These are phyloP conservation scores for Leucocoprinus sp. DNA, from an alignment of 768 basidiomycete species.

Conservation along the genomic window DNA sequence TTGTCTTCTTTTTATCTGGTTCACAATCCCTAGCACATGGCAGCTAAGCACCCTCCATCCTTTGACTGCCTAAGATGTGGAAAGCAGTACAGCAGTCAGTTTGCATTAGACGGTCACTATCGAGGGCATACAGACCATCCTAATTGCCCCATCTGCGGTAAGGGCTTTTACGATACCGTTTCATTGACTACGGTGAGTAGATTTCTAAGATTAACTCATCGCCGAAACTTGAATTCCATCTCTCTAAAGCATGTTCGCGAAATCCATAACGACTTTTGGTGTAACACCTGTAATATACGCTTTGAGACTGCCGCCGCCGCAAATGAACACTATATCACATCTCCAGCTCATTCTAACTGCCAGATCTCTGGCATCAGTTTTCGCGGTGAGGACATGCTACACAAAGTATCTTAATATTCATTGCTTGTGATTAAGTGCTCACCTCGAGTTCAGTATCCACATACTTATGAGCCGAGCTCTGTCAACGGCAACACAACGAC, in stretches of 20 bases:
- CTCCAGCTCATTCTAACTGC: slow-evolving; percentile 39
- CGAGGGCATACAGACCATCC: slow-evolving; percentile 36
- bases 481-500: background rate
- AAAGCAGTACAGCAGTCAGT: slow-evolving; percentile 24
- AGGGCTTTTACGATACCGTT: slow-evolving; percentile 30
- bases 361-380: slow-evolving; percentile 34
- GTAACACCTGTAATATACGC: slow-evolving; percentile 29
- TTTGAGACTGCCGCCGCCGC: slow-evolving; percentile 30
- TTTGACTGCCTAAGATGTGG: slow-evolving; percentile 30
- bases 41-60: slow-evolving; percentile 34
- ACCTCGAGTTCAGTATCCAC: slow-evolving; percentile 14
- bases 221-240: background rate
- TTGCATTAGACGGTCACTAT: slow-evolving; percentile 38
- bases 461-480: background rate
- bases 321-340: slow-evolving; percentile 32
- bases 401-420: slow-evolving; percentile 22
- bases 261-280: slow-evolving; percentile 28
- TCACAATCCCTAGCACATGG: slow-evolving; percentile 26
- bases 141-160: slow-evolving; percentile 36
- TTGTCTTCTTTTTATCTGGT: slow-evolving; percentile 2
- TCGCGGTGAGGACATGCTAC: slow-evolving; percentile 26
- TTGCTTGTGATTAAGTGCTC: background rate
- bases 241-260: slow-evolving; percentile 29
- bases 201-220: background rate
- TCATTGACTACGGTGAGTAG: slow-evolving; percentile 27